Evolutionary conservation across 2,329 filamentous ascomycete species (phyloP), one percentile per base, ranked within the genome.

Genomic region (Xylaria sp.): DNA sequence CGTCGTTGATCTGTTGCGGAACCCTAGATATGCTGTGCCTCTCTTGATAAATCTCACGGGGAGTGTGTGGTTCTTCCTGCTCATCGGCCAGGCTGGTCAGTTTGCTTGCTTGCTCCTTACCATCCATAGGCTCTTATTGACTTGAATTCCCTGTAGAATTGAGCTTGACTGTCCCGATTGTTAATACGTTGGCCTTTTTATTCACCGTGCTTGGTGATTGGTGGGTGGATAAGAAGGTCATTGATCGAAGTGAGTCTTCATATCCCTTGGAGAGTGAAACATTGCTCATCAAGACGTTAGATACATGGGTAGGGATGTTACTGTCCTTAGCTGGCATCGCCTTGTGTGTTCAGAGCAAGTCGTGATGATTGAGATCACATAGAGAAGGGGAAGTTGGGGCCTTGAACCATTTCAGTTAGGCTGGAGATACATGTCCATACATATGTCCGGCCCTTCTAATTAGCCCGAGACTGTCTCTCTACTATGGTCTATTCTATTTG

Each of bases 141-240:
- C 65, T 73, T 46, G 72, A 25, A 1, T 41, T 15, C 28, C 13
- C 20, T 28, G 4, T 73, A 96, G 95, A 98, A 80, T 78, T 98
- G 73, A 97, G 94, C 77, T 83, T 98, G 70, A 97, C 94, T 2
- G 94, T 98, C 0, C 95, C 95, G 1, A 96, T 98, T 70, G 94
- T 95, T 1, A 98, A 98, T 76, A 97, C 94, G 0, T 82, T 97
- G 76, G 95, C 95, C 0, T 98, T 98, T 74, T 81, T 98, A n/a
- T 98, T 97, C 77, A 98, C 95, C 0, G 94, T 97, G 1, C 76
- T 97, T 13, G 95, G 94, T 0, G 95, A 98, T 74, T 98, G 94
- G 94, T 97, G 91, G 84, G 93, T 95, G 0, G 95, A 97, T 75
- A 89, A 89, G 68, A 98, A 97, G 79, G 91, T 94, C 1, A 97